Conservation (phyloP, 2,329 filamentous ascomycete genomes). For the Botrytis elliptica region DNA sequence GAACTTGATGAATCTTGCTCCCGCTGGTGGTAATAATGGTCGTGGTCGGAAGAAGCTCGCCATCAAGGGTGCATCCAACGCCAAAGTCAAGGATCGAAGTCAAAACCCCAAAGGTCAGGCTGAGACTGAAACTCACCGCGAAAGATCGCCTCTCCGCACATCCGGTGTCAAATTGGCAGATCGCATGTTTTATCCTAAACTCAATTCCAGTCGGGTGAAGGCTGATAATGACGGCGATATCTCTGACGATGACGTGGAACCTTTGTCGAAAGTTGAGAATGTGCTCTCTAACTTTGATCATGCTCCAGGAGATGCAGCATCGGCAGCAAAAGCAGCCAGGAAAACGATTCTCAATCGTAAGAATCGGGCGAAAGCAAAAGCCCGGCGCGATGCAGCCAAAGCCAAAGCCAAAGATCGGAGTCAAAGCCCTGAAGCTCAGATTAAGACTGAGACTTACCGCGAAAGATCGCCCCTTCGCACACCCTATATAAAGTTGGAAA, state of each 20-base stretch:
- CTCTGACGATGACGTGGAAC: too few species aligned
- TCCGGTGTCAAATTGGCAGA: neutral
- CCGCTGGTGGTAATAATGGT: neutral
- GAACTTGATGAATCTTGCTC: neutral
- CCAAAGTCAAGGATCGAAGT: neutral
- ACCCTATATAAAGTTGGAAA: neutral
- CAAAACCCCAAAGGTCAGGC: neutral
- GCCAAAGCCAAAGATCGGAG: neutral
- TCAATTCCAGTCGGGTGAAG: neutral
- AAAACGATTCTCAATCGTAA: neutral
- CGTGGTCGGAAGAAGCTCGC: neutral
- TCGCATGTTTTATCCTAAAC: neutral
- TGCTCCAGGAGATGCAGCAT: neutral
- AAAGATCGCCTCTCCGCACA: neutral
- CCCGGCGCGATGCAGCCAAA: neutral
- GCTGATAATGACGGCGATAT: too few species aligned
- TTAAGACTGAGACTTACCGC: neutral
- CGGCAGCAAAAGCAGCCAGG: neutral
- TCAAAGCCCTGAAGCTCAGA: neutral
- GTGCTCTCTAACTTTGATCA: neutral
- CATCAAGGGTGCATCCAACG: neutral
- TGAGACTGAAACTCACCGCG: neutral
- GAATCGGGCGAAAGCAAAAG: neutral
- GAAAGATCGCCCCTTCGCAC: neutral
- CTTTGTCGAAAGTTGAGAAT: too few species aligned